Conservation (phyloP, 306 rosid genomes). For the Castanea sativa region DNA sequence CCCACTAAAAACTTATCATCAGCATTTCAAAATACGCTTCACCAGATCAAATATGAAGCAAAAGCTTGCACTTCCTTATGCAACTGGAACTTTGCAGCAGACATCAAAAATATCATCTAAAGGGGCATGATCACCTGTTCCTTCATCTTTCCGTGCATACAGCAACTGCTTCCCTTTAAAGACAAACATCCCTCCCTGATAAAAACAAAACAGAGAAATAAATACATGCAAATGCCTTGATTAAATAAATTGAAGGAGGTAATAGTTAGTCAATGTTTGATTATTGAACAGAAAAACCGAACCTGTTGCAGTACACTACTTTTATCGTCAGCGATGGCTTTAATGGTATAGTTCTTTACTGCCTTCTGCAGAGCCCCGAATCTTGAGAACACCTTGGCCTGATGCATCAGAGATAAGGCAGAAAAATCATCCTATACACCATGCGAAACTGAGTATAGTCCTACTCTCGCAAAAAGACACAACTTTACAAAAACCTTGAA, state of each 20-base stretch:
- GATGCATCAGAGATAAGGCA: conserved; percentile 11
- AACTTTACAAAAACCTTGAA: conserved; percentile 11
- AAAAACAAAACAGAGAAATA: conserved; percentile 2
- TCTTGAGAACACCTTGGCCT: conserved; percentile 80
- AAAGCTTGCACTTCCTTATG: conserved; percentile 15
- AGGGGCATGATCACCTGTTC: conserved; percentile 85
- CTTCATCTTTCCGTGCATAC: conserved; percentile 85
- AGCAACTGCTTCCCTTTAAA: conserved; percentile 76
- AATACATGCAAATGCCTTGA: not conserved
- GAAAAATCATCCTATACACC: conserved; percentile 4
- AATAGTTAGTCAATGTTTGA: not conserved
- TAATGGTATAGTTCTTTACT: conserved; percentile 65
- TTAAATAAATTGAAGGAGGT: not conserved
- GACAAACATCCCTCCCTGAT: conserved; percentile 85
- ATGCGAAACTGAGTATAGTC: not conserved
- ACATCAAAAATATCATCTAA: conserved; percentile 61
- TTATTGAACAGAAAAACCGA: not conserved
- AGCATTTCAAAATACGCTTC: not conserved
- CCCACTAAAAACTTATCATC: not conserved
- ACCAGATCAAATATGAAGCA: not conserved
- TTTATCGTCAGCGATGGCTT: conserved; percentile 74
- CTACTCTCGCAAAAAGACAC: not conserved
- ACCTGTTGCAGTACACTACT: conserved; percentile 83
- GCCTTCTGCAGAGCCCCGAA: conserved; percentile 59
- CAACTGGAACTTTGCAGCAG: conserved; percentile 49